Base-by-base conservation (phyloP, 2,329 filamentous ascomycete genomes). In the Sporothrix sp. region DNA sequence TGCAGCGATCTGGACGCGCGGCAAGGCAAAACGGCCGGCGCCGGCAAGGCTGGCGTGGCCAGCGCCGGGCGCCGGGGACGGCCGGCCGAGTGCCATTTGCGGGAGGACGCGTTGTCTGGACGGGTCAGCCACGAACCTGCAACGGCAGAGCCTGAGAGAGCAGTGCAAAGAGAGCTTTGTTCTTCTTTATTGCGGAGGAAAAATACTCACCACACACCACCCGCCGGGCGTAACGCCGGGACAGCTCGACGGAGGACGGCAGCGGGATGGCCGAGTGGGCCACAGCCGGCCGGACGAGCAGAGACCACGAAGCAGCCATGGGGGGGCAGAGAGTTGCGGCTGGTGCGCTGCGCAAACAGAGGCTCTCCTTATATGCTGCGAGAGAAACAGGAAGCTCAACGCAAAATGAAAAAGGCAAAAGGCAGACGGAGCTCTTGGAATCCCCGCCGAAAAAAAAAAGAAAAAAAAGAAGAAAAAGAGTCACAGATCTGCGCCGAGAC, bases 41-140 rank as follows among this genome's bases (percentile, higher is more conserved):
- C 57, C 38, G 60, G 51, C n/a, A 58, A 55, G 14, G 56, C 8
- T 30, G 48, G 21, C 28, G 40, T 18, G 20, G 35, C 18, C 8
- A 32, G 28, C 27, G 39, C 23, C 14, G 35, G 38, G 18, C 50
- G 33, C 25, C 60, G 16, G 61, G 54, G 52, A 46, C 60, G 54
- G 28, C 61, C 56, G 23, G 58, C 55, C 18, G 67, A 66, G 55
- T 71, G 66, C 68, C 69, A 72, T 55, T 68, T 51, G 48, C 55
- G 51, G 54, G 48, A 52, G 52, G 16, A 7, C 7, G 39, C 23
- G 14, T 35, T 35, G 18, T 50, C 48, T 50, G 10, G 27, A 8
- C 9, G 9, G 30, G 42, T 35, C 35, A 25, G 9, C 14, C 5
- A 33, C 16, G 10, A 14, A 7, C 25, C 7, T 40, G 16, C 23